phyloP scores from a whole-genome alignment of 106 monocot species.

The Amphibolis antarctica region DNA sequence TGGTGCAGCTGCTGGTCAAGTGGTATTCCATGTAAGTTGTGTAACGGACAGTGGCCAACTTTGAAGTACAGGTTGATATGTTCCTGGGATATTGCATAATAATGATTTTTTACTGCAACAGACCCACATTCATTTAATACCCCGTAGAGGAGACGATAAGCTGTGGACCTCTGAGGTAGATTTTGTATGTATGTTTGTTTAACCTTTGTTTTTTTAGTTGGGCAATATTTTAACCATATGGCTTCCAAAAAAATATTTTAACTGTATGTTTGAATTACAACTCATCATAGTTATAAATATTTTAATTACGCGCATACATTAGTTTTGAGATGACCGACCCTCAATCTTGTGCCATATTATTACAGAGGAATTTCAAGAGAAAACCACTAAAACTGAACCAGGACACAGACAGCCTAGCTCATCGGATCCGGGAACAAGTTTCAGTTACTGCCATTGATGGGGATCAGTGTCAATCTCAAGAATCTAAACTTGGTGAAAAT shows the following conservation, averaged over 20 bases:
- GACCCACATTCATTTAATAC: conserved; percentile 97
- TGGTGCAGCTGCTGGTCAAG: conserved; percentile 91
- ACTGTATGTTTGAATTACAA: too few relatives aligned
- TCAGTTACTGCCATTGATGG: conserved; percentile 10
- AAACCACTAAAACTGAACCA: conserved; percentile 25
- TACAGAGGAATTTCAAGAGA: conserved; percentile 39
- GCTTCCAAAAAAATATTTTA: too few relatives aligned
- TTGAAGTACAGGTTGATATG: background rate
- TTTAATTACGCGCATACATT: background rate
- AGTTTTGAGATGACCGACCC: background rate
- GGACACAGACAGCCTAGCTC: conserved; percentile 26
- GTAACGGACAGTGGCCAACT: background rate
- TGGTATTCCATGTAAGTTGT: conserved; percentile 82
- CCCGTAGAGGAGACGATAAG: conserved; percentile 65
- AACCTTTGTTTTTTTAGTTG: background rate
- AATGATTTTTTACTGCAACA: conserved; percentile 12
- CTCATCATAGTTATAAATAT: too few relatives aligned
- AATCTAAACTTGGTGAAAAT: conserved; percentile 7
- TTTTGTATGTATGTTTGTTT: background rate
- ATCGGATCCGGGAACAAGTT: conserved; percentile 27
- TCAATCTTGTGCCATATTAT: background rate
- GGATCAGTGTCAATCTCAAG: conserved; percentile 9
- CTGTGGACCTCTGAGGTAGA: conserved; percentile 79
- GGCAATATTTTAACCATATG: background rate
- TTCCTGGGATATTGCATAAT: background rate